Evolutionary conservation across 2,329 filamentous ascomycete species (phyloP), one percentile per base, ranked within the genome.

Genomic region (Paraphaeosphaeria sporulosa): DNA sequence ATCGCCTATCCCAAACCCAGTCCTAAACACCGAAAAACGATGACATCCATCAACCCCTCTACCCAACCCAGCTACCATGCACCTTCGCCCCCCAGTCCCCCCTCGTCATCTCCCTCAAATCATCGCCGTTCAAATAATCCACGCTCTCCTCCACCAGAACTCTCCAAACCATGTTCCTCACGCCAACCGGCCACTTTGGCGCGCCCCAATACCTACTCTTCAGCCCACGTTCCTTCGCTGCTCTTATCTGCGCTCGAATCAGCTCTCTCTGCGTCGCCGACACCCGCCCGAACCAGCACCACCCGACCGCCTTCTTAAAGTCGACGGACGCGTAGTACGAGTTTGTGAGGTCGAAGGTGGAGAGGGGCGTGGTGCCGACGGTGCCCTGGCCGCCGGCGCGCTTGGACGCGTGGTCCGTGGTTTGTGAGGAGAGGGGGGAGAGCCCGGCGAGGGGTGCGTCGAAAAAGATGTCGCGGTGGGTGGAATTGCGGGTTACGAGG

Each of bases 271-370:
- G 85, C 4, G 64, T 58, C 1, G 72, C 57, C 0, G 79, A 82
- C 1, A 90, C 71, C 2, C 76, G 77, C 4, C 82, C 83, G 69
- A 72, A 81, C 79, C 74, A 82, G 48, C 81, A 76, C 53, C 72
- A 75, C 2, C 87, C 89, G 15, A 92, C 80, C 0, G 83, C 73
- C 3, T 74, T 69, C 19, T 74, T 76, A 69, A 91, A 89, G 17
- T 85, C 83, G 3, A 84, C 82, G 50, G 85, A 89, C 19, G 89
- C 87, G 73, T 91, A 92, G 76, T 87, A 89, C 3, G 87, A 89
- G 72, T 90, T 92, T 19, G 78, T 76, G 0, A 74, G 73, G 63
- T 80, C 77, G 30, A 80, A 76, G 19, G 2, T 68, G 69, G 34
- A 79, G 76, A 3, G 72, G 61, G 2, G 69, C 67, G 1, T 75